Conservation (phyloP, 2,329 filamentous ascomycete genomes). For the Penicillium sp. region DNA sequence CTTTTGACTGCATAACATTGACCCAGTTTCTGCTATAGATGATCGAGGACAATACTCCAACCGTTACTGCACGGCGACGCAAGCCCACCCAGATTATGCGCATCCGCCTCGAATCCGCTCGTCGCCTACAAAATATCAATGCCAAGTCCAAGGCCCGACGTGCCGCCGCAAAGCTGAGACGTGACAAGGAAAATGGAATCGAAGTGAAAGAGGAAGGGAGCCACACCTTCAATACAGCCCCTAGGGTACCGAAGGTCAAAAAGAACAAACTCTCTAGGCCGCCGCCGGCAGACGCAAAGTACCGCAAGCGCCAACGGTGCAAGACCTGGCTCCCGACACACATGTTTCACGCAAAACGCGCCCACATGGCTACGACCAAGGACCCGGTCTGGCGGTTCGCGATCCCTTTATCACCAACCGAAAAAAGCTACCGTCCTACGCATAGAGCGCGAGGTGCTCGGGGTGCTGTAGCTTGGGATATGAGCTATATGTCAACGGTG, state of each 20-base stretch:
- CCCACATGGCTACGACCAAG: constrained; percentile 77
- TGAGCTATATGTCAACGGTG: constrained; percentile 89
- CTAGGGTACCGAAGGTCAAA: constrained; percentile 62
- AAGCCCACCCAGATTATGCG: constrained; percentile 48
- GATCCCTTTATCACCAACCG: constrained; percentile 77
- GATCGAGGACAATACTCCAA: constrained; percentile 86
- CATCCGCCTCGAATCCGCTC: constrained; percentile 70
- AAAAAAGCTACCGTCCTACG: constrained; percentile 85
- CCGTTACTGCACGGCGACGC: constrained; percentile 58
- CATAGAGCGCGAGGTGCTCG: constrained; percentile 74
- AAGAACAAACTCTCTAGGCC: constrained; percentile 68
- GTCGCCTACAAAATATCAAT: constrained; percentile 64
- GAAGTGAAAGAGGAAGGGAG: constrained; percentile 25
- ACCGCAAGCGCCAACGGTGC: constrained; percentile 77
- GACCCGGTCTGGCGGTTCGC: constrained; percentile 88
- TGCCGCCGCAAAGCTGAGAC: constrained; percentile 45
- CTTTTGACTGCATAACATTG: background rate
- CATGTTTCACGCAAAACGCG: constrained; percentile 87
- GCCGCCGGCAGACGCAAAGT: constrained; percentile 63
- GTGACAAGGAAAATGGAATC: constrained; percentile 29
- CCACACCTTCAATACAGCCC: constrained; percentile 37
- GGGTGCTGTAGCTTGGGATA: constrained; percentile 86
- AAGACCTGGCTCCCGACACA: constrained; percentile 97
- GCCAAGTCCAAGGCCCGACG: constrained; percentile 43
- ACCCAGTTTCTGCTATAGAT: constrained; percentile 53